phyloP scores from a whole-genome alignment of 495 filamentous ascomycete species.

The Aspergillus sclerotioniger region DNA sequence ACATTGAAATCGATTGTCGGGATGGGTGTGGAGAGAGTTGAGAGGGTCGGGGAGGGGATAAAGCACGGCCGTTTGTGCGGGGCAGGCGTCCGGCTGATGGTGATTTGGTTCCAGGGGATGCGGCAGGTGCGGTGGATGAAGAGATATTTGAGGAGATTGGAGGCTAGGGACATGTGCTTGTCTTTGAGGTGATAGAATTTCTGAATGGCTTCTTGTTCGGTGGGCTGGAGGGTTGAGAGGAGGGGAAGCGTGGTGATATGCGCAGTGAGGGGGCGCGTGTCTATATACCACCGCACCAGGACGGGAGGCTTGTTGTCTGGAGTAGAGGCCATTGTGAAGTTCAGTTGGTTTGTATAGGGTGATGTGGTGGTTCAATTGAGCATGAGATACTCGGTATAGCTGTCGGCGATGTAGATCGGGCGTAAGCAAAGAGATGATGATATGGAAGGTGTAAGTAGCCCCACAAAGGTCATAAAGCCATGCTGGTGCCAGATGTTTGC shows the following conservation, averaged over 20 bases:
- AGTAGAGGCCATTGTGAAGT: neutral
- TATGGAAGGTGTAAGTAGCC: neutral
- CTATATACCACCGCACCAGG: constrained; percentile 44
- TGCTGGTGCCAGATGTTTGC: neutral
- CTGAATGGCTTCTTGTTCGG: constrained; percentile 35
- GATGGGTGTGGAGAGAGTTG: constrained; percentile 10
- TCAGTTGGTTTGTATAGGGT: neutral
- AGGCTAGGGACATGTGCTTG: constrained; percentile 59
- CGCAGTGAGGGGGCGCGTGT: constrained; percentile 36
- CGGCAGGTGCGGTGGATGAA: constrained; percentile 61
- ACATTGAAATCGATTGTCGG: constrained; percentile 76
- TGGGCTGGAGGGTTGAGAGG: constrained; percentile 31
- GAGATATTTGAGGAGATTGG: constrained; percentile 75
- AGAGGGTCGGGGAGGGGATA: constrained; percentile 31
- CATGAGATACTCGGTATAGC: too few species aligned
- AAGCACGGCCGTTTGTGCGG: constrained; percentile 64
- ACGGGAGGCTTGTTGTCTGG: neutral
- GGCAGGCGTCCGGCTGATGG: constrained; percentile 57
- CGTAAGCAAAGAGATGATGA: neutral
- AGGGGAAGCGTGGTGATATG: constrained; percentile 35
- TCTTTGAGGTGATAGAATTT: constrained; percentile 41
- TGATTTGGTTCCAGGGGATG: constrained; percentile 64
- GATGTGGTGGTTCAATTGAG: too few species aligned
- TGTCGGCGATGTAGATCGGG: too few species aligned
- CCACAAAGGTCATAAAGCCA: neutral